These are phyloP conservation scores for Ceriops tagal DNA, from an alignment of 345 rosid species.

Conservation along the genomic window DNA sequence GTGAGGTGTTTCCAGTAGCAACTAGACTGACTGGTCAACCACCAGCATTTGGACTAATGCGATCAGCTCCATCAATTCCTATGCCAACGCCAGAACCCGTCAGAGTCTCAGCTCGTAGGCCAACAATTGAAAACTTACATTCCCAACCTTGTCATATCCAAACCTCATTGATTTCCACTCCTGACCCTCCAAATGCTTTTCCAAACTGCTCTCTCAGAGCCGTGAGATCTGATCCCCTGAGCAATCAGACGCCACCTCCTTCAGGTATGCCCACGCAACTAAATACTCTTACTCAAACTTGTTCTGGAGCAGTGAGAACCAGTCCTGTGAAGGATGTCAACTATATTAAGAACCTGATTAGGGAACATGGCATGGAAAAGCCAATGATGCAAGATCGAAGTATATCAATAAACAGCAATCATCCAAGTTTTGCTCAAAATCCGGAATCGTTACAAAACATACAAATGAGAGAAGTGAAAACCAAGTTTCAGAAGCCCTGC, in stretches of 20 bases:
- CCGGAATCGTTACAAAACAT: conserved; percentile 16
- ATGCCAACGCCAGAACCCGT: not conserved
- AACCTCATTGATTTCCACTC: not conserved
- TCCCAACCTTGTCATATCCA: conserved; percentile 13
- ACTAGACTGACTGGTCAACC: conserved; percentile 8
- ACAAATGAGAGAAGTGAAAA: conserved; percentile 21
- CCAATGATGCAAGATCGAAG: conserved; percentile 20
- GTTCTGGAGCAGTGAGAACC: conserved; percentile 7
- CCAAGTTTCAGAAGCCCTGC: conserved; percentile 42
- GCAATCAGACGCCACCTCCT: conserved; percentile 9
- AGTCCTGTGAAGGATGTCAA: conserved; percentile 35
- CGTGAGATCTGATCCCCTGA: not conserved
- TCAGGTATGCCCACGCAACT: conserved; percentile 16
- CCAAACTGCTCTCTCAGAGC: not conserved
- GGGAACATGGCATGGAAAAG: conserved; percentile 54
- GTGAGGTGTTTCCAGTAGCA: conserved; percentile 9
- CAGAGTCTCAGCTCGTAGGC: not conserved
- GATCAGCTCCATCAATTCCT: conserved; percentile 25
- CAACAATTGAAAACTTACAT: conserved; percentile 11
- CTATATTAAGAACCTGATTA: conserved; percentile 61
- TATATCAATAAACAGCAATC: conserved; percentile 6
- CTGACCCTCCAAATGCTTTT: not conserved
- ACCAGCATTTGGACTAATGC: conserved; percentile 10
- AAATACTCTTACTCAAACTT: conserved; percentile 11
- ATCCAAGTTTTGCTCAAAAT: conserved; percentile 14